These are phyloP conservation scores for Naegleria lovaniensis DNA, from an alignment of 208 protist genomes.

Conservation along the genomic window DNA sequence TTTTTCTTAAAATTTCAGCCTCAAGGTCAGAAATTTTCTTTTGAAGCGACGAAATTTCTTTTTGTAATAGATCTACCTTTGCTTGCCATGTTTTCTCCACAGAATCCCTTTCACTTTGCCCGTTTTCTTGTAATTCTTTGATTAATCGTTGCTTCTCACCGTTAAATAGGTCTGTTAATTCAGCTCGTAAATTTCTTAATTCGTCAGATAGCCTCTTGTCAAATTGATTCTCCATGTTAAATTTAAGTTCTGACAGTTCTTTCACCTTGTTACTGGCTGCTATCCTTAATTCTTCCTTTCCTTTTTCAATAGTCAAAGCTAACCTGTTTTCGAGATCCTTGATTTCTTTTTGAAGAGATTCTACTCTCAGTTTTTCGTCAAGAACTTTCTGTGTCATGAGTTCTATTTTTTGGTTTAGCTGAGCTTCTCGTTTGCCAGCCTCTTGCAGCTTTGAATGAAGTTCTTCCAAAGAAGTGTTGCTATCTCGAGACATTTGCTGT, in stretches of 20 bases:
- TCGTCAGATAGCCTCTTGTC: neutral
- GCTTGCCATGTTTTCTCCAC: neutral
- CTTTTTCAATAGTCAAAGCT: neutral
- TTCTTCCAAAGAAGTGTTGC: neutral
- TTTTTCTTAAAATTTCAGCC: neutral
- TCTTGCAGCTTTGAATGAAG: neutral
- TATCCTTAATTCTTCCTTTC: neutral
- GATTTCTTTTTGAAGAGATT: neutral
- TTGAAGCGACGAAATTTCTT: neutral
- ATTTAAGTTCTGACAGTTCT: neutral
- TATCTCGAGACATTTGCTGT: neutral
- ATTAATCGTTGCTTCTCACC: constrained; percentile 70
- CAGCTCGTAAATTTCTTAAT: neutral
- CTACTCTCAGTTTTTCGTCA: neutral
- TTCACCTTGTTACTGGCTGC: neutral
- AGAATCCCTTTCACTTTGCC: constrained; percentile 36
- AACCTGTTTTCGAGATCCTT: neutral
- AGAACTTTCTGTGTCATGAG: neutral
- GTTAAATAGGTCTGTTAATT: neutral
- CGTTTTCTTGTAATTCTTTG: constrained; percentile 59
- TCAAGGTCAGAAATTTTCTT: neutral
- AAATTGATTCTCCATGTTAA: neutral
- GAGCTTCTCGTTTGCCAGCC: neutral
- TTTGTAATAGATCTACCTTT: neutral
- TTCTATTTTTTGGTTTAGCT: neutral